Evolutionary conservation across 1,284 basidiomycete species (phyloP).

Genomic region (Fomitopsis schrenkii): DNA sequence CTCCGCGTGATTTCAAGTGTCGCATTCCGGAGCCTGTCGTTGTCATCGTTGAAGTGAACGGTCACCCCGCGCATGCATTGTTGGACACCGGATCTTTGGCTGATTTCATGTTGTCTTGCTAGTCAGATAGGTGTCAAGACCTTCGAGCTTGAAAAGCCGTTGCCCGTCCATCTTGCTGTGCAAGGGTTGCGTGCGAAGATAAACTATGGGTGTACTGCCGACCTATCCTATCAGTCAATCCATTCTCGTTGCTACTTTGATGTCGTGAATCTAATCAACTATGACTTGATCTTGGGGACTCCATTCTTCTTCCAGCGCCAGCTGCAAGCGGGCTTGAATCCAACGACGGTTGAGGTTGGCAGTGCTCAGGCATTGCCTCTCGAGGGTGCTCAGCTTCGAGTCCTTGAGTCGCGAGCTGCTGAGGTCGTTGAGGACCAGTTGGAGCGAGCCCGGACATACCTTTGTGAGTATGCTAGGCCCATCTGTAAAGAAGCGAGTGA

Average conservation of each 20-base stretch:
- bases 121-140: no score
- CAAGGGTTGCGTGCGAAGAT: slow-evolving; percentile 30
- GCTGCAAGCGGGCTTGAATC: slow-evolving; percentile 20
- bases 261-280: slow-evolving; percentile 23
- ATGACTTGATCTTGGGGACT: slow-evolving; percentile 27
- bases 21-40: no score
- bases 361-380: slow-evolving; percentile 12
- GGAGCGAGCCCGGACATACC: slow-evolving; percentile 9
- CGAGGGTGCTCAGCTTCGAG: slow-evolving; percentile 12
- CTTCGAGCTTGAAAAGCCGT: slow-evolving; percentile 22
- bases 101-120: no score
- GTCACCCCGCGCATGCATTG: no score
- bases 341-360: slow-evolving; percentile 14
- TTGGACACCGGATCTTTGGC: no score
- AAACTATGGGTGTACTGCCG: slow-evolving; percentile 16
- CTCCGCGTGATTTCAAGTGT: no score
- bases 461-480: slow-evolving; percentile 17
- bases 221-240: slow-evolving; percentile 28
- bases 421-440: slow-evolving; percentile 15
- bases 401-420: slow-evolving; percentile 10
- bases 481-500: slow-evolving; percentile 25
- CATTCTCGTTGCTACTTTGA: slow-evolving; percentile 24
- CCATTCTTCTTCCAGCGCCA: slow-evolving; percentile 25
- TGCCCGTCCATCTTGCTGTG: slow-evolving; percentile 28
- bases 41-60: no score